Percentiles rank a stretch among this genome's conserved stretches.
These are phyloP conservation scores for Nicotiana noctiflora DNA, from an alignment of 257 asterid genomes.

Conservation along the genomic window DNA sequence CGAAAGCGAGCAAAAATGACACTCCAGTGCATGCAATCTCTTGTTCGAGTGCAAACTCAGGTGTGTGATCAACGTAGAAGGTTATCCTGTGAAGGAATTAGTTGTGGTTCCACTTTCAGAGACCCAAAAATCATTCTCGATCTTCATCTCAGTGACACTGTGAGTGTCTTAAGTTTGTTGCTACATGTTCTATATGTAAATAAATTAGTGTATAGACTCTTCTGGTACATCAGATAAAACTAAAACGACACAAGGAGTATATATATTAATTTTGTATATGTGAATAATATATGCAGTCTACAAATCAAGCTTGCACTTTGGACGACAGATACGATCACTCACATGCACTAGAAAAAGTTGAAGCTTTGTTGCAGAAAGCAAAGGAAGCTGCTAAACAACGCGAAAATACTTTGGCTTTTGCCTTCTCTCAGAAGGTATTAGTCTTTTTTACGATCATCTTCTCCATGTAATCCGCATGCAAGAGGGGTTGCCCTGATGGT, in stretches of 20 bases:
- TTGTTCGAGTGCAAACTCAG: constrained; percentile 62
- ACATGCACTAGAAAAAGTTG: constrained; percentile 29
- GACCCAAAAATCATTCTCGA: constrained; percentile 5
- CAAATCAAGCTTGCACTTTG: constrained; percentile 12
- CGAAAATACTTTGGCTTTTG: constrained; percentile 47
- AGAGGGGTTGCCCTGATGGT: too few species aligned
- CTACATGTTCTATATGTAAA: background rate
- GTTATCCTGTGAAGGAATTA: constrained; percentile 42
- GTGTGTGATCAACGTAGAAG: constrained; percentile 77
- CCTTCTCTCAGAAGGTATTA: constrained; percentile 56
- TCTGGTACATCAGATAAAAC: background rate
- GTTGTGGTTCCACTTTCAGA: constrained; percentile 11
- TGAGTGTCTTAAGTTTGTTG: constrained; percentile 14
- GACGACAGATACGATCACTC: constrained; percentile 16
- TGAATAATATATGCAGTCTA: constrained; percentile 31
- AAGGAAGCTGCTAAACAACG: constrained; percentile 42
- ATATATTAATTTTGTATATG: background rate
- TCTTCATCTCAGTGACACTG: constrained; percentile 17
- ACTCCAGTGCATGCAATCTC: constrained; percentile 68
- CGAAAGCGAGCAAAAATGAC: constrained; percentile 77
- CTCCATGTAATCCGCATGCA: too few species aligned
- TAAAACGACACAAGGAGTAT: background rate
- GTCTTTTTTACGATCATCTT: background rate
- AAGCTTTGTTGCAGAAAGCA: constrained; percentile 27
- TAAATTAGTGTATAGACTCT: background rate